phyloP scores from a whole-genome alignment of 1,284 basidiomycete genomes.

The Kwoniella shivajii region DNA sequence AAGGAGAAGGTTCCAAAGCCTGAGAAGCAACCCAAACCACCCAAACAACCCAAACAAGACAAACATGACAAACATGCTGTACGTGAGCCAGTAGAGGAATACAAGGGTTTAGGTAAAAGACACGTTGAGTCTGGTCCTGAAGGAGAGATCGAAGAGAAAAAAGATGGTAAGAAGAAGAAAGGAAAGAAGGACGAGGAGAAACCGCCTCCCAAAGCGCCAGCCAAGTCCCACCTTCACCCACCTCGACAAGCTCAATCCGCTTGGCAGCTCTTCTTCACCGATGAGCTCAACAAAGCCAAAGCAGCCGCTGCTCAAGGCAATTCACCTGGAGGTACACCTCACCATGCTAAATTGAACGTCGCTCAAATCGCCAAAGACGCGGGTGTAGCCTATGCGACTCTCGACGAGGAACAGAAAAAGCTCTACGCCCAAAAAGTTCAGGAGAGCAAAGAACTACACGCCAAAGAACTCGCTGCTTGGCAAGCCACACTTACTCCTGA shows the following conservation, averaged over 20 bases:
- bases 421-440: slow-evolving; percentile 80
- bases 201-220: slow-evolving; percentile 44
- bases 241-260: slow-evolving; percentile 92
- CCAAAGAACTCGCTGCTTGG: slow-evolving; percentile 79
- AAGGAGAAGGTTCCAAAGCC: slow-evolving; percentile 16
- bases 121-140: slow-evolving; percentile 25
- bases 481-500: slow-evolving; percentile 88
- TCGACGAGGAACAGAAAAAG: slow-evolving; percentile 79
- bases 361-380: slow-evolving; percentile 95
- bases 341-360: slow-evolving; percentile 79
- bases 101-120: slow-evolving; percentile 39
- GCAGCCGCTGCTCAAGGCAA: slow-evolving; percentile 65
- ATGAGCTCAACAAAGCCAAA: slow-evolving; percentile 90
- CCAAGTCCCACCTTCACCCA: slow-evolving; percentile 67
- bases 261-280: slow-evolving; percentile 96
- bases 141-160: slow-evolving; percentile 12
- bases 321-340: slow-evolving; percentile 56
- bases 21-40: slow-evolving; percentile 2
- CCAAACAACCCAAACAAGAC: slow-evolving; percentile 20
- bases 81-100: slow-evolving; percentile 21
- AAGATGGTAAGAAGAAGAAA: slow-evolving; percentile 40
- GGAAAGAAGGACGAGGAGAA: slow-evolving; percentile 44
- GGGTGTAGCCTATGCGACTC: slow-evolving; percentile 80
- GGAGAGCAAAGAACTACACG: slow-evolving; percentile 75
- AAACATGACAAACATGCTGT: too few species aligned